Evolutionary conservation across 176 grass and related monocot genomes (phyloP), one percentile per base, ranked within the genome.

Genomic region (Tuctoria greenei): DNA sequence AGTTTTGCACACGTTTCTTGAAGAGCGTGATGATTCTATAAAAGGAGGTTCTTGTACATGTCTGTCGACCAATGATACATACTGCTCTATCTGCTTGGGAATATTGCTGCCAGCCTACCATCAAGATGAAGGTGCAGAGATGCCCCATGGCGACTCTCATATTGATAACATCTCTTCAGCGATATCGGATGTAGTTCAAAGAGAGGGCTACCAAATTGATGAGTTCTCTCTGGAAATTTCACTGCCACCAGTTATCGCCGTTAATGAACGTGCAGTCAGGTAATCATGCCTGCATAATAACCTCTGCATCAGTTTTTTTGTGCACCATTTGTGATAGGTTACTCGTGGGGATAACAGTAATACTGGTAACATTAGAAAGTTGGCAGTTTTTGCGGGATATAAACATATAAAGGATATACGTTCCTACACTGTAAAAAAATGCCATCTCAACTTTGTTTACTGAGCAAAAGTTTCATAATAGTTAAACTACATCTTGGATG

Each of bases 11-110:
- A 82, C 69, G 1, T 85, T 89, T 80, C 73, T 92, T 49, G 81
- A 89, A 81, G 83, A 89, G 70, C 82, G 68, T 47, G 84, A 91
- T 63, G 80, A 66, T 71, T 76, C 75, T 17, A 27, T 44, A 28
- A 54, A 83, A 71, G 41, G 44, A 23, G 79, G 43, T 11, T 71
- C 59, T 36, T 81, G 78, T 81, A 45, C 66, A 68, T 84, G 80
- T 79, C 34, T 68, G 50, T 82, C 78, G 6, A 68, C 3, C 0
- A 86, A 72, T 43, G 76, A 46, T 41, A 15, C 58, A 16, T 93
- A 83, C 60, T 97, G 91, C 85, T 85, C 81, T 83, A 18, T 97
- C 44, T 97, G 94, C 76, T 92, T 97, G 70, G 86, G 94, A 61
- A 68, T 93, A 37, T 85, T 97, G 52, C 81, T 84, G 42, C 81